A percentile compares a stretch with the other conserved stretches of the same genome.
Evolutionary conservation across 345 rosid species (phyloP).

Genomic region (Salix exigua): DNA sequence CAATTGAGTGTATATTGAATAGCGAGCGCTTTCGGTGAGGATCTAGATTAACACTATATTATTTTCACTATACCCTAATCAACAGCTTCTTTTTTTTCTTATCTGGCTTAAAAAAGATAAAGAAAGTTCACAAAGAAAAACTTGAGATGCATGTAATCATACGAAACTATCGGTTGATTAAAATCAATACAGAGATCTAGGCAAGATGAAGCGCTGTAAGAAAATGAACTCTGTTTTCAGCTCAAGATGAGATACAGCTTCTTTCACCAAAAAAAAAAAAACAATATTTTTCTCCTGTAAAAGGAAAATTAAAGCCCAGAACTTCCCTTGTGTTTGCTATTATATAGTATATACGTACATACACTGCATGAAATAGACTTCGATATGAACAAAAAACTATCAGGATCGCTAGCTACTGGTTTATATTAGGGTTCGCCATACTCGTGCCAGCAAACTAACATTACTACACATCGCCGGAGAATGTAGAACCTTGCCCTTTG

Average conservation of each 20-base stretch:
- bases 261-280: background rate
- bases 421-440: slow-evolving; percentile 22
- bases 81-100: background rate
- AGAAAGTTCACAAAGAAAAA: background rate
- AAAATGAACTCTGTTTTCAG: background rate
- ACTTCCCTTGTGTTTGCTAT: background rate
- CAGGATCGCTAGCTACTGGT: background rate
- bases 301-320: background rate
- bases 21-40: background rate
- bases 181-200: background rate
- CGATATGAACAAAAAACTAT: background rate
- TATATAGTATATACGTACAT: background rate
- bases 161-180: background rate
- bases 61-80: background rate
- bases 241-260: background rate
- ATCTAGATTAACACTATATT: background rate
- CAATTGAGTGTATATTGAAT: background rate
- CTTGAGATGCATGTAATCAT: background rate
- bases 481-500: slow-evolving; percentile 59
- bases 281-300: background rate
- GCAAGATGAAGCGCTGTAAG: background rate
- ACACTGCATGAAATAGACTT: background rate
- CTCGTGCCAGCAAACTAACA: slow-evolving; percentile 65
- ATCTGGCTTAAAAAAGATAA: background rate
- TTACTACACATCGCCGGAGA: slow-evolving; percentile 53